These are phyloP conservation scores for Carex kokanica DNA, from an alignment of 176 grass and related monocot species.

Conservation along the genomic window DNA sequence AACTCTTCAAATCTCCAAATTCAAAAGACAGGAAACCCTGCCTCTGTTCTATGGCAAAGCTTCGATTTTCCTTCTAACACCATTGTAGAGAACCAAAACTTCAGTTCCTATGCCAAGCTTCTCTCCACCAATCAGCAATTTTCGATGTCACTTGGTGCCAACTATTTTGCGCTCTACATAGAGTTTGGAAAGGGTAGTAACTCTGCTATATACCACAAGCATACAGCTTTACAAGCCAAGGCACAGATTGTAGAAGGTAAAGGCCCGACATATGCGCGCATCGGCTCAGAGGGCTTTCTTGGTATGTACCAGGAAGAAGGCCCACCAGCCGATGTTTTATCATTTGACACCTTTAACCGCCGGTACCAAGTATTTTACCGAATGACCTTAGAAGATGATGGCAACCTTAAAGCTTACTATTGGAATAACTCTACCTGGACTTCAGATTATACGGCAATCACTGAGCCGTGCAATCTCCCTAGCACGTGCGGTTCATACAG, in stretches of 20 bases:
- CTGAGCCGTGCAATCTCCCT: slow-evolving; percentile 56
- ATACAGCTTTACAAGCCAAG: slow-evolving; percentile 67
- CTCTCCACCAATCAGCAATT: slow-evolving; percentile 48
- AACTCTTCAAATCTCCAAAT: slow-evolving; percentile 88
- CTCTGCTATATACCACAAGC: slow-evolving; percentile 64
- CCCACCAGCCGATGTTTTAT: slow-evolving; percentile 45
- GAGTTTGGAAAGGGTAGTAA: slow-evolving; percentile 29
- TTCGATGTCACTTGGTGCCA: slow-evolving; percentile 53
- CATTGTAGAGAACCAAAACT: slow-evolving; percentile 82
- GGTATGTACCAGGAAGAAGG: slow-evolving; percentile 80
- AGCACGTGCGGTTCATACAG: slow-evolving; percentile 61
- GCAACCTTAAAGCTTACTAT: slow-evolving; percentile 80
- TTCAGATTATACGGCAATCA: slow-evolving; percentile 60
- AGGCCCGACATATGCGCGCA: slow-evolving; percentile 55
- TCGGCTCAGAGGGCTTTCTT: slow-evolving; percentile 67
- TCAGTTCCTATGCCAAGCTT: slow-evolving; percentile 53
- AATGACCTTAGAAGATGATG: slow-evolving; percentile 63
- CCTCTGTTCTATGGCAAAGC: slow-evolving; percentile 57
- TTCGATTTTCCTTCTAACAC: slow-evolving; percentile 79
- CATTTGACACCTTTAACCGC: slow-evolving; percentile 83
- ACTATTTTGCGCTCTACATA: slow-evolving; percentile 53
- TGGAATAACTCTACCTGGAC: slow-evolving; percentile 60
- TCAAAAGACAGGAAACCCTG: slow-evolving; percentile 20
- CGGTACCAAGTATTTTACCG: slow-evolving; percentile 49
- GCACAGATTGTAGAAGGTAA: slow-evolving; percentile 40